Conservation (phyloP, 495 filamentous ascomycete genomes). For the Podospora australis region DNA sequence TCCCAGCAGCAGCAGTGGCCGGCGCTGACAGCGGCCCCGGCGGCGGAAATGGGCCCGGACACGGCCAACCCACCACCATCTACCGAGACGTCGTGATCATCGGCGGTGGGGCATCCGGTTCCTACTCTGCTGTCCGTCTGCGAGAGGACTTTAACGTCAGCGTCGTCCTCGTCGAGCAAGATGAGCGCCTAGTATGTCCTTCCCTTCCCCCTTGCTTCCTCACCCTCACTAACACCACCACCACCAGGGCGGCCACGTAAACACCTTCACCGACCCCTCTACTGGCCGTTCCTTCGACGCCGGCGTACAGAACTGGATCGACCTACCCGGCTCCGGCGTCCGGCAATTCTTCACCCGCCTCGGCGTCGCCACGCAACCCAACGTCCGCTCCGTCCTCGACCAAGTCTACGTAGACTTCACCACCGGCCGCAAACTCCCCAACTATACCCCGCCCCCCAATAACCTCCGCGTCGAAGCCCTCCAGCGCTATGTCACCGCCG, state of each 20-base stretch:
- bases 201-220: constrained; percentile 5
- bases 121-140: constrained; percentile 42
- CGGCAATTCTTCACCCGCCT: constrained; percentile 39
- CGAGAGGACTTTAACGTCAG: constrained; percentile 34
- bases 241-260: constrained; percentile 36
- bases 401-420: constrained; percentile 36
- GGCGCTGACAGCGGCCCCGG: too few relatives aligned
- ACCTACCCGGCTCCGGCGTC: constrained; percentile 27
- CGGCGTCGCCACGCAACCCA: constrained; percentile 23
- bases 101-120: constrained; percentile 42
- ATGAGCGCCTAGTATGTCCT: constrained; percentile 32
- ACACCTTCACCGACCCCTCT: constrained; percentile 33
- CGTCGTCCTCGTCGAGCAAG: constrained; percentile 38
- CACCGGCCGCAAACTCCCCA: constrained; percentile 26
- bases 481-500: constrained; percentile 29
- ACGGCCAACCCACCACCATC: too few relatives aligned
- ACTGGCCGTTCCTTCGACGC: constrained; percentile 31
- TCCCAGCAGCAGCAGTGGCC: too few relatives aligned
- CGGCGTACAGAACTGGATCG: constrained; percentile 37
- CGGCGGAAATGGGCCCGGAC: too few relatives aligned
- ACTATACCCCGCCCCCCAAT: constrained; percentile 11
- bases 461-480: constrained; percentile 25
- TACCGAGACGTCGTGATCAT: constrained; percentile 40
- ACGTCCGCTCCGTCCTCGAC: constrained; percentile 11
- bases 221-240: constrained; percentile 1